A percentile compares a stretch with the other conserved stretches of the same genome.
phyloP scores from a whole-genome alignment of 2,329 filamentous ascomycete species.

The Aspergillus flavus region DNA sequence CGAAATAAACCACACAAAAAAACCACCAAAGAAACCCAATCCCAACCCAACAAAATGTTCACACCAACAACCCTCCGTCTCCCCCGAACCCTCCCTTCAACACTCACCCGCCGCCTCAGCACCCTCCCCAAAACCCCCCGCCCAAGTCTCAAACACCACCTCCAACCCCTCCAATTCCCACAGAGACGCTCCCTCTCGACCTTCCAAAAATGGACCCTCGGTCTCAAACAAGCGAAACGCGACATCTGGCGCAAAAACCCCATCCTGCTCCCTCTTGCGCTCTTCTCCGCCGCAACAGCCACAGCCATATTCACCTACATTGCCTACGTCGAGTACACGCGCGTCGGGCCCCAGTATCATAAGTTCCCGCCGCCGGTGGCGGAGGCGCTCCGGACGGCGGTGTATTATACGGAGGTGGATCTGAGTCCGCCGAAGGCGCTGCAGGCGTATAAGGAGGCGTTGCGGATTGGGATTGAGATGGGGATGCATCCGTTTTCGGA shows the following conservation, averaged over 20 bases:
- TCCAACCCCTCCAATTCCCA: conserved; percentile 4
- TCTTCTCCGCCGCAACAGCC: conserved; percentile 41
- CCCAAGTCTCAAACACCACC: conserved; percentile 4
- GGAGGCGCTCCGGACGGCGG: conserved; percentile 72
- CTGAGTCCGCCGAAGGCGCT: conserved; percentile 76
- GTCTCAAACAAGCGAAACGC: conserved; percentile 39
- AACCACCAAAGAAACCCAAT: background rate
- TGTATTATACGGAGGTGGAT: conserved; percentile 82
- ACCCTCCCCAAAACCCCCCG: background rate
- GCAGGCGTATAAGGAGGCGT: conserved; percentile 79
- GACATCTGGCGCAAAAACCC: conserved; percentile 48
- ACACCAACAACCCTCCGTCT: background rate
- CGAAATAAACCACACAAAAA: background rate
- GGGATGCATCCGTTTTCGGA: conserved; percentile 87
- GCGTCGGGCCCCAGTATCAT: conserved; percentile 44
- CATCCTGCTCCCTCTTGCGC: conserved; percentile 43
- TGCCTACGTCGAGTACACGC: conserved; percentile 47
- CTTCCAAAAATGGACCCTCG: conserved; percentile 33
- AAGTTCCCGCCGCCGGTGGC: conserved; percentile 50
- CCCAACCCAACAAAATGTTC: background rate
- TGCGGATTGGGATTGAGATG: conserved; percentile 71
- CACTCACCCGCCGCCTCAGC: background rate
- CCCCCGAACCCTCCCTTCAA: background rate
- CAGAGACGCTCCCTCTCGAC: conserved; percentile 19
- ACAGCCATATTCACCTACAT: conserved; percentile 42